These are phyloP conservation scores for Chlorella sp. DNA, from an alignment of 139 green algal species.

Conservation along the genomic window DNA sequence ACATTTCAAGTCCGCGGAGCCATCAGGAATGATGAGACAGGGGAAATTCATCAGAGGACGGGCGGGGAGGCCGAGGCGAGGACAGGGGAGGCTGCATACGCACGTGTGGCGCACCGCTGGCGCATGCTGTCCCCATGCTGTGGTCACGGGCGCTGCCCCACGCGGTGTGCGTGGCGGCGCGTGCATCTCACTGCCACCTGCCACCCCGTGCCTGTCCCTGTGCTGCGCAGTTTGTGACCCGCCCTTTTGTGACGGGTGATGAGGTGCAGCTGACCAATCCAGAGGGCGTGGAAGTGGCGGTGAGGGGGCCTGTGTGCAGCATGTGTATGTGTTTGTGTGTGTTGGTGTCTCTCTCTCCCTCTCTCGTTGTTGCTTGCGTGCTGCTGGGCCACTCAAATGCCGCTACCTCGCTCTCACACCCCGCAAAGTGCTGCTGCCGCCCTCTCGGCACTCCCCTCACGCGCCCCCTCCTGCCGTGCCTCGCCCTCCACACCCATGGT, in stretches of 20 bases:
- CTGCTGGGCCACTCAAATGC: not conserved
- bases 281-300: not conserved
- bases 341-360: no score
- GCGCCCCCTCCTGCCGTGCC: no score
- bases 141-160: not conserved
- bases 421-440: not conserved
- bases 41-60: no score
- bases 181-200: not conserved
- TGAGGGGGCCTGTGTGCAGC: not conserved
- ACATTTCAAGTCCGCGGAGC: no score
- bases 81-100: no score
- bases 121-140: no score
- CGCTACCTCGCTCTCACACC: not conserved
- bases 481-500: no score
- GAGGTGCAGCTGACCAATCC: slow-evolving; percentile 29
- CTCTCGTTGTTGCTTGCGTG: not conserved
- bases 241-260: slow-evolving; percentile 38
- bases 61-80: no score
- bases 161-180: not conserved
- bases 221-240: not conserved
- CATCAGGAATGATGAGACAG: no score
- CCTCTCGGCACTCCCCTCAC: not conserved
- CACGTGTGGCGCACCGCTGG: no score
- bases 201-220: not conserved
- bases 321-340: no score